Percentiles rank a stretch among this genome's conserved stretches.
phyloP scores from a whole-genome alignment of 2,329 filamentous ascomycete species.

The Colletotrichum sublineola region DNA sequence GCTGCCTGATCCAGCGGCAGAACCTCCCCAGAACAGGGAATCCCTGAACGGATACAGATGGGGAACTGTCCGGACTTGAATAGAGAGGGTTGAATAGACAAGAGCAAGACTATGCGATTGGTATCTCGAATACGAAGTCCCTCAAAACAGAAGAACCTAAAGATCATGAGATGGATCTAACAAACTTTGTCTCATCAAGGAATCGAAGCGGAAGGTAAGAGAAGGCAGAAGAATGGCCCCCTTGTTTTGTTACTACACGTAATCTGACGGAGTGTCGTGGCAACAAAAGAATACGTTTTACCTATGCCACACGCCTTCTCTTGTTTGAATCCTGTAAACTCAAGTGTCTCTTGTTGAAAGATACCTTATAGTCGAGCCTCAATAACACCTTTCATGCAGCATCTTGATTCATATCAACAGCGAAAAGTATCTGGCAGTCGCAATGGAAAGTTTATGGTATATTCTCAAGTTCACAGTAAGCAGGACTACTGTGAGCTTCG shows the following conservation, averaged over 20 bases:
- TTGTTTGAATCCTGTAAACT: too few relatives aligned
- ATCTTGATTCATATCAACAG: not conserved
- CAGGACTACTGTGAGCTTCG: not conserved
- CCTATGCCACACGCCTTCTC: not conserved
- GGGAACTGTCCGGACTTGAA: not conserved
- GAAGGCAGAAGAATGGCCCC: not conserved
- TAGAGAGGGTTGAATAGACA: not conserved
- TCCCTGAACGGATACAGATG: not conserved
- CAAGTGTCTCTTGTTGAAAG: not conserved
- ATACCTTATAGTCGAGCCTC: not conserved
- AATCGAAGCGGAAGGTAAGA: not conserved
- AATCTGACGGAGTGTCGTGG: not conserved
- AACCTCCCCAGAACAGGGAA: not conserved
- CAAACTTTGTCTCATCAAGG: rapidly evolving
- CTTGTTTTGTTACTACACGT: not conserved
- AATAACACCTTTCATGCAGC: not conserved
- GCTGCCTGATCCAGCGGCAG: not conserved
- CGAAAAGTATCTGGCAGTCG: not conserved
- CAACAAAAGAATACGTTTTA: not conserved
- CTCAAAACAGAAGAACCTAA: not conserved
- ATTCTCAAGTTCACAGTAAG: not conserved
- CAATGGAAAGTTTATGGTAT: not conserved
- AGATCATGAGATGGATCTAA: not conserved
- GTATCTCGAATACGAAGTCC: too few relatives aligned
- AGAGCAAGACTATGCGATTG: not conserved